Evolutionary conservation across 2,329 filamentous ascomycete species (phyloP), one percentile per base, ranked within the genome.

Genomic region (Pseudogymnoascus verrucosus): DNA sequence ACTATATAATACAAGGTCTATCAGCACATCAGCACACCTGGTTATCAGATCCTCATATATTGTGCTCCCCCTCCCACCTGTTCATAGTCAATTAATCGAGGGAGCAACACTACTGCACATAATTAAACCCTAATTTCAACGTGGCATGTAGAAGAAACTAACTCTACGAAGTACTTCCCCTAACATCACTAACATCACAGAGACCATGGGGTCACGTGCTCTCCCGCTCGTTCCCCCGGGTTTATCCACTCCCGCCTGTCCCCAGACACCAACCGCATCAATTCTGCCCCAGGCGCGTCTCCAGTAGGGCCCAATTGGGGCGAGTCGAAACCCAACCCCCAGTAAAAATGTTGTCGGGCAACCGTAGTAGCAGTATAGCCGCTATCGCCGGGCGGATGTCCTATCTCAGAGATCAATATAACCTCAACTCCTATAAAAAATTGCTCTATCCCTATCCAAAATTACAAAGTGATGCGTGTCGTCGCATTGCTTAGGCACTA

Each of bases 401-500:
- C 47, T 34, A 57, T 57, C 47, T 57, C 47, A 44, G 5, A 34
- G 11, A 28, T 3, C 12, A 28, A 51, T 23, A 28, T 57, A 31
- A 57, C 47, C 47, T 31, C 47, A 31, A 57, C 47, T 57, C 26
- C 26, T 57, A 57, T 34, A 57, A 57, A 57, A 57, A 57, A 19
- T 31, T 5, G 4, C 23, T 31, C 7, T 57, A 57, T 19, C 3
- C 26, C 26, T 23, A 34, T 19, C 26, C 2, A 16, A 57, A 31
- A 12, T 6, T 12, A 31, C 34, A 34, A 31, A 57, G 47, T 57
- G 8, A 57, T 57, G 47, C 47, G 47, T 57, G 8, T 57, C 26
- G 47, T 57, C 47, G 47, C 47, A 57, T 57, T 57, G 47, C 47
- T 31, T 19, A 28, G 47, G 47, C 47, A 57, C 34, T 57, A 57